phyloP scores from a whole-genome alignment of 2,329 filamentous ascomycete genomes.

The Arthrobotrys entomopaga region DNA sequence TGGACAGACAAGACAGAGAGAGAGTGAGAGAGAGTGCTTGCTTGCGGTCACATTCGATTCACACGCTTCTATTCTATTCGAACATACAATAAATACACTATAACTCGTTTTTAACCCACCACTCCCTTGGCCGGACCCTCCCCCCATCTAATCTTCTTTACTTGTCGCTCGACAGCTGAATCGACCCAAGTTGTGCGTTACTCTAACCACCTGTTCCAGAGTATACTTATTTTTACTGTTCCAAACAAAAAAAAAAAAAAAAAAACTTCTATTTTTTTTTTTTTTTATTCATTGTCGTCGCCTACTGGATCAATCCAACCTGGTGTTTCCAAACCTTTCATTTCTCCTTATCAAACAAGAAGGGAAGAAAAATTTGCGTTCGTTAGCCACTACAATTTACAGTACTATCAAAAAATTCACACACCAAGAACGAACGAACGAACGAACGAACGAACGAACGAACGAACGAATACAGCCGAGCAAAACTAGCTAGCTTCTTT shows the following conservation, averaged over 20 bases:
- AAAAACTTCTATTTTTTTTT: conserved; percentile 1
- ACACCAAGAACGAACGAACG: no score
- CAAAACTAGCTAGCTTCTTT: conserved; percentile 21
- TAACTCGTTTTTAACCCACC: conserved; percentile 29
- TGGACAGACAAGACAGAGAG: no score
- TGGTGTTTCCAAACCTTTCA: conserved; percentile 1
- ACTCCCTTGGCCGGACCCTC: conserved; percentile 3
- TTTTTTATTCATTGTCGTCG: conserved; percentile 32
- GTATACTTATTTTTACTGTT: background rate
- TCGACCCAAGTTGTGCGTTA: conserved; percentile 2
- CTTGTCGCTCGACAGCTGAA: conserved; percentile 51
- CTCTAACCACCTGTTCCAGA: conserved; percentile 4
- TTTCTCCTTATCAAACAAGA: conserved; percentile 12
- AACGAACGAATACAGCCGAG: conserved; percentile 3
- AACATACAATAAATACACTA: background rate
- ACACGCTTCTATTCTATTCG: background rate
- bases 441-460: no score
- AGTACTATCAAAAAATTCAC: no score
- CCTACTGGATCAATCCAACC: conserved; percentile 32
- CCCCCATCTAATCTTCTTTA: conserved; percentile 49
- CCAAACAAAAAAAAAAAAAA: no score
- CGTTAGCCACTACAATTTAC: conserved; percentile 26
- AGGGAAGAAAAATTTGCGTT: conserved; percentile 6
- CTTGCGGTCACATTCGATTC: conserved; percentile 41
- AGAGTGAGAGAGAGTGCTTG: conserved; percentile 34